Base-by-base conservation (phyloP, 148 eudicot genomes). In the Salicornia ramosissima region DNA sequence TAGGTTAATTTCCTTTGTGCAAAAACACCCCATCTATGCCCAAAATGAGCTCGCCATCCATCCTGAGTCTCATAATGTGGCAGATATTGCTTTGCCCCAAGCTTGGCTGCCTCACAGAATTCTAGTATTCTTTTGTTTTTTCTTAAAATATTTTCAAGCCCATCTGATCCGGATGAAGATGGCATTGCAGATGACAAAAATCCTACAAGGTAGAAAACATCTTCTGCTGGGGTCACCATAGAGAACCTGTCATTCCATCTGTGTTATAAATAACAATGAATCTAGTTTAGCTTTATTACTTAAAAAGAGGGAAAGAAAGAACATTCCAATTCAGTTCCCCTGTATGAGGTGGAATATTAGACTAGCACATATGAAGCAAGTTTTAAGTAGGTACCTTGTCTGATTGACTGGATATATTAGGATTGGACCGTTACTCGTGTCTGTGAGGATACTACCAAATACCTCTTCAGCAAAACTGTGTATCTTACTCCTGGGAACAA, bases 351-450 rank as follows among this genome's bases (percentile, higher is more conserved):
- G 9, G 36, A 55, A 26, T 3, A 19, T 24, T 11, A 22, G 25
- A 63, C 11, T 64, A 31, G 11, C 47, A 30, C 45, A 22, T 36
- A 6, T 31, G 10, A 24, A 21, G 19, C 1, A 19, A 49, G 6
- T 15, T 49, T 49, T 45, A 70, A 59, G 70, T 39, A 28, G 2
- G 58, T 88, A 90, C 98, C 86, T 90, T 56, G 94, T 82, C 73
- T 90, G 86, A 82, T 90, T 87, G 72, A 87, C 88, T 26, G 98
- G 96, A 76, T 90, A 93, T 50, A 93, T 79, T 63, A 93, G 87
- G 71, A 93, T 82, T 25, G 95, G 98, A 61, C 98, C 98, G 75
- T 79, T 84, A 82, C 85, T 80, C 19, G 87, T 81, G 78, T 93
- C 90, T 28, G 85, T 78, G 28, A 93, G 82, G 62, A 93, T 86